phyloP scores from a whole-genome alignment of 139 green algal species.

The Ettlia oleoabundans region DNA sequence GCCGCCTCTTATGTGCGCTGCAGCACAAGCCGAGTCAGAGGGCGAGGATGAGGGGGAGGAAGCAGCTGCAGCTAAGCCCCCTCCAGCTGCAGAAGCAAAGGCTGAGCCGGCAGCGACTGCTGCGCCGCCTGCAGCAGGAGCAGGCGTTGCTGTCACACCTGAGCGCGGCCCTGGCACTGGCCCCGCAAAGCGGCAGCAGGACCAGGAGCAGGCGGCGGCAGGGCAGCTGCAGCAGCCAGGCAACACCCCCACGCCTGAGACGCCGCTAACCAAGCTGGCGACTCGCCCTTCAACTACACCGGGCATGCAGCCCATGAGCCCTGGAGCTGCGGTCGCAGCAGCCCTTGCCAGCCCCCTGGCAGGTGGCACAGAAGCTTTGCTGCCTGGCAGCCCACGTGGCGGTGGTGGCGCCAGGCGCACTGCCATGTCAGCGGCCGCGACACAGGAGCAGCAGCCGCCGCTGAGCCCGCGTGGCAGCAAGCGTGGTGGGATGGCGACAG shows the following conservation, averaged over 20 bases:
- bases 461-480: constrained; percentile 8
- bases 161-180: not conserved
- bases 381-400: not conserved
- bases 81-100: not conserved
- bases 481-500: not conserved
- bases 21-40: not conserved
- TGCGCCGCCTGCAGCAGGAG: not conserved
- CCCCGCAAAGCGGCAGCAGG: too few species aligned
- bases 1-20: not conserved
- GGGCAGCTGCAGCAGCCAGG: not conserved
- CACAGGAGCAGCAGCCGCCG: not conserved
- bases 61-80: not conserved
- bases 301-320: constrained; percentile 18
- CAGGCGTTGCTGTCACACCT: not conserved
- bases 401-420: not conserved
- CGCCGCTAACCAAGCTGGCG: constrained; percentile 21
- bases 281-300: constrained; percentile 23
- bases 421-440: not conserved
- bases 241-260: constrained; percentile 31
- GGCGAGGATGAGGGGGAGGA: not conserved
- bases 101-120: not conserved
- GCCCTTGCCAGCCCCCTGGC: not conserved
- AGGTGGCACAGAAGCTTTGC: not conserved
- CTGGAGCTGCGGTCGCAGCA: constrained; percentile 10
- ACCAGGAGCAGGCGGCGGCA: not conserved